Evolutionary conservation across 1,139 yeast genomes (phyloP), one percentile per base, ranked within the genome.

Genomic region (Pichia sp.): DNA sequence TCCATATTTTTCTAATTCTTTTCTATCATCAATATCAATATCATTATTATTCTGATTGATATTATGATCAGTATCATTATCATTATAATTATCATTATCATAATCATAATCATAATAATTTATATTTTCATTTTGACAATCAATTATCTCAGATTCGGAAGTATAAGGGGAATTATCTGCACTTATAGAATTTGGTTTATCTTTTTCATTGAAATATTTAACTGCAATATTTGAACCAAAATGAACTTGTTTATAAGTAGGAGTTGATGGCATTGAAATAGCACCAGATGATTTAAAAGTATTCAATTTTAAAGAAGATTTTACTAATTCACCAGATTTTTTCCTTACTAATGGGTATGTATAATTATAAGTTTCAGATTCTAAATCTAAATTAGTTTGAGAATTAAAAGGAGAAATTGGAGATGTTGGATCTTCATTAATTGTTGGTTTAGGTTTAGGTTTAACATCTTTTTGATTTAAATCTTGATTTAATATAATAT

Each of bases 181-280:
- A 50, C 84, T 76, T 24, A 87, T 83, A 1, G 90, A 85, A 2
- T 76, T 69, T 10, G 96, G 96, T 45, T 73, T 76, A 60, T 87
- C 96, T 41, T 73, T 70, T 53, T 80, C 75, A 54, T 78, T 74
- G 63, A 87, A 87, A 60, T 83, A 85, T 41, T 84, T 71, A 23
- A 86, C 80, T 55, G 82, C 89, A 45, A 70, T 78, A 43, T 86
- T 87, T 12, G 52, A 55, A 20, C 64, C 65, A 62, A 87, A 87
- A 66, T 85, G 95, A n/a, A 87, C 96, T 57, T 73, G 82, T 57
- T 87, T 87, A 43, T 71, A 76, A 2, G 84, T 76, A 8, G 66
- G 66, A 4, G 94, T 82, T 1, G 84, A 63, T 0, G 96, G 96
- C 57, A 84, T 70, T 10, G 89, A 80, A 51, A 71, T 70, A 2